Conservation (phyloP, 805 yeast species). For the Suhomyces emberorum region DNA sequence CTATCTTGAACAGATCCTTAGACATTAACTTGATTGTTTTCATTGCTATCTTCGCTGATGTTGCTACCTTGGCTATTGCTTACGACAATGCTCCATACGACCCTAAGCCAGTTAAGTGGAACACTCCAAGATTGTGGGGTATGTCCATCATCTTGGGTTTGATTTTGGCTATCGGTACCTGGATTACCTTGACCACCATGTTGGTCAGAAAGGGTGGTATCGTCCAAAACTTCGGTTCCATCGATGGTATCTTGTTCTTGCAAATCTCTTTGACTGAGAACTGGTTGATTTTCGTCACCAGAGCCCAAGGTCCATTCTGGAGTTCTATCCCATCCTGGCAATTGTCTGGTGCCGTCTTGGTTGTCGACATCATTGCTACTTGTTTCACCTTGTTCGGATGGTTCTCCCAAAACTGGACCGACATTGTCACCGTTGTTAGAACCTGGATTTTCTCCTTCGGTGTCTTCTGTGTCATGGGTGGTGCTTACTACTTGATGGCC, state of each 20-base stretch:
- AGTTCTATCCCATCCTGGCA: constrained; percentile 96
- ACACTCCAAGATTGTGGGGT: constrained; percentile 96
- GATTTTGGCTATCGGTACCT: constrained; percentile 84
- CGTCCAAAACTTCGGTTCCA: constrained; percentile 91
- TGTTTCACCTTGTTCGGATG: constrained; percentile 92
- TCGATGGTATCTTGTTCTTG: constrained; percentile 86
- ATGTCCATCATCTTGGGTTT: constrained; percentile 86
- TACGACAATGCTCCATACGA: constrained; percentile 96
- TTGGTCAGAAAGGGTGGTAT: constrained; percentile 89
- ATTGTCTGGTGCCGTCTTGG: constrained; percentile 88
- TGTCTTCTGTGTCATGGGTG: constrained; percentile 94
- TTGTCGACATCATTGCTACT: constrained; percentile 88
- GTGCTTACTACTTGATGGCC: constrained; percentile 93
- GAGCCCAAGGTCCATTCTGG: constrained; percentile 99
- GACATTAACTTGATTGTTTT: constrained; percentile 90
- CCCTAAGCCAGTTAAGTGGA: constrained; percentile 93
- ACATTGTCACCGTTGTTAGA: constrained; percentile 91
- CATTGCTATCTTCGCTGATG: constrained; percentile 96
- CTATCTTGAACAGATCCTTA: constrained; percentile 81
- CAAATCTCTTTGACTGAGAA: constrained; percentile 93
- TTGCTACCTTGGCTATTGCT: constrained; percentile 96
- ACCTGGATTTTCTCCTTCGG: constrained; percentile 96
- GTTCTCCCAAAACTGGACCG: constrained; percentile 98
- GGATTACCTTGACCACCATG: constrained; percentile 95
- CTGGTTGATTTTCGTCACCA: constrained; percentile 95